Percentiles rank a stretch among this genome's conserved stretches.
Conservation (phyloP, 257 asterid species). For the Fraxinus quadrangulata region DNA sequence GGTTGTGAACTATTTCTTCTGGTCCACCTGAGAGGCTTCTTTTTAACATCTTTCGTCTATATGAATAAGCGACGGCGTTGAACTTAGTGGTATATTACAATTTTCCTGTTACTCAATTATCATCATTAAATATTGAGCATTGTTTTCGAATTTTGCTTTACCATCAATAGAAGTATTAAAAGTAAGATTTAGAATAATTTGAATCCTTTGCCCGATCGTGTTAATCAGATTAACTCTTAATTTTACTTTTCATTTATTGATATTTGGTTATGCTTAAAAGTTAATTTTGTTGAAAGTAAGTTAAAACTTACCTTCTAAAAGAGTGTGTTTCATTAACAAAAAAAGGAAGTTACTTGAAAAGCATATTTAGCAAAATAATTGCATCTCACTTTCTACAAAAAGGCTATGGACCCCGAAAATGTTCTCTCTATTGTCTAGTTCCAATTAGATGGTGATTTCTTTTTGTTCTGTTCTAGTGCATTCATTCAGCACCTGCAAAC, state of each 20-base stretch:
- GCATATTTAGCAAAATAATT: neutral
- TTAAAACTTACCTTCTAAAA: neutral
- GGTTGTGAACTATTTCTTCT: neutral
- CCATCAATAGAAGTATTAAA: neutral
- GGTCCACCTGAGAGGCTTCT: neutral
- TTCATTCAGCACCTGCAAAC: neutral
- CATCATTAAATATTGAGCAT: too few relatives aligned
- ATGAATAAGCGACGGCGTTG: neutral
- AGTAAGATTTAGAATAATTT: too few relatives aligned
- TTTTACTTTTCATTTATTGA: neutral
- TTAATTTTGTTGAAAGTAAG: neutral
- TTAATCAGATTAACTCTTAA: neutral
- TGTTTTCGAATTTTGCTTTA: too few relatives aligned
- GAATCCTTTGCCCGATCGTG: too few relatives aligned
- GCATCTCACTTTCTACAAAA: constrained; percentile 30
- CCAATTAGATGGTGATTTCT: constrained; percentile 27
- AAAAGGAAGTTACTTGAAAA: neutral
- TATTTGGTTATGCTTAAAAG: neutral
- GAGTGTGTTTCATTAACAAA: neutral
- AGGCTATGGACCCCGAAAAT: constrained; percentile 30
- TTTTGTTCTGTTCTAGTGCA: constrained; percentile 18
- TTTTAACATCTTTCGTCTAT: neutral
- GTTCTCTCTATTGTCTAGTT: constrained; percentile 26
- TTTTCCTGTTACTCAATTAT: too few relatives aligned
- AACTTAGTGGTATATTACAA: neutral